A percentile compares a stretch with the other conserved stretches of the same genome.
phyloP scores from a whole-genome alignment of 2,329 filamentous ascomycete species.

The Raffaelea ambrosiae region DNA sequence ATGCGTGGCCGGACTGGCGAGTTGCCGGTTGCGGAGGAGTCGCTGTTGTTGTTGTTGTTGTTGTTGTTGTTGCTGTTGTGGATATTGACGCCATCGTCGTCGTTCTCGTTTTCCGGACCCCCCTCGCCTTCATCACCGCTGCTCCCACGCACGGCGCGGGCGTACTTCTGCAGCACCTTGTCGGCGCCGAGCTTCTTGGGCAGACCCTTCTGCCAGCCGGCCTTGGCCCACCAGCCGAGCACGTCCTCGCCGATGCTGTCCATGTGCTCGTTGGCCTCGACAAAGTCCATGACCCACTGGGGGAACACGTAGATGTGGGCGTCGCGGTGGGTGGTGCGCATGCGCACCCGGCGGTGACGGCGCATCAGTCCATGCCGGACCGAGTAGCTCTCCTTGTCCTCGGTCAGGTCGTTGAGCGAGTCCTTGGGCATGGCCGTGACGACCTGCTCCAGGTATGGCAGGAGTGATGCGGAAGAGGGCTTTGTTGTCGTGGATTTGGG shows the following conservation, averaged over 20 bases:
- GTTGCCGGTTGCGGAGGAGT: not conserved
- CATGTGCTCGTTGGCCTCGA: conserved; percentile 67
- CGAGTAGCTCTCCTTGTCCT: conserved; percentile 64
- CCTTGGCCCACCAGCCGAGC: conserved; percentile 91
- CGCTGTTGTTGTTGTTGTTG: not conserved
- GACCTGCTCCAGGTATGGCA: conserved; percentile 63
- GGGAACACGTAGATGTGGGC: conserved; percentile 94
- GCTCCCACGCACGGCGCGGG: no score
- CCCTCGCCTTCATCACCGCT: conserved; percentile 19
- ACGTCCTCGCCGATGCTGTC: conserved; percentile 89
- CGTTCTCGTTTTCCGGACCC: conserved; percentile 7
- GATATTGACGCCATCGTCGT: not conserved
- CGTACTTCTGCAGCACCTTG: conserved; percentile 42
- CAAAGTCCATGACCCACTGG: conserved; percentile 80
- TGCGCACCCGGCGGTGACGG: conserved; percentile 65
- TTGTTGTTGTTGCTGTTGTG: not conserved
- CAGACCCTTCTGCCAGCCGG: conserved; percentile 79
- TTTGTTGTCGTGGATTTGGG: conserved; percentile 22
- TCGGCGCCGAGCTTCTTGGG: conserved; percentile 67
- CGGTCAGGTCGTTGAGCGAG: conserved; percentile 74
- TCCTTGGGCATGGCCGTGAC: conserved; percentile 85
- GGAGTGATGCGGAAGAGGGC: conserved; percentile 38
- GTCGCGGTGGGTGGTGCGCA: conserved; percentile 79
- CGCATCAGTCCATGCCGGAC: conserved; percentile 69
- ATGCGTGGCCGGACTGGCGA: not conserved